Percentiles rank a stretch among this genome's conserved stretches.
Conservation (phyloP, 345 rosid species). For the Hibiscus trionum region DNA sequence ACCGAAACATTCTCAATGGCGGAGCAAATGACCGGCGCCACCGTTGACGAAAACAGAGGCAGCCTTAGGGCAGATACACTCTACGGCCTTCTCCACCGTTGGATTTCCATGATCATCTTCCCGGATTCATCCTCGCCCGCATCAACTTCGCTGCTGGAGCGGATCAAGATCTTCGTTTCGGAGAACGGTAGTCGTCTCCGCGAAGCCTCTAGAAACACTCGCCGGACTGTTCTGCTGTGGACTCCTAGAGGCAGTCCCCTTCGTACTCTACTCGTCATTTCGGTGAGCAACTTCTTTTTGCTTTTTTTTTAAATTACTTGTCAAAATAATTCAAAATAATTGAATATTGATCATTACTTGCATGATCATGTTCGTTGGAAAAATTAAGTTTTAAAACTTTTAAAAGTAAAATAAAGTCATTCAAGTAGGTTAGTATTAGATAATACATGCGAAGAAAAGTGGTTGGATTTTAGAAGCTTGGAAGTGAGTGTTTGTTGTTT, state of each 20-base stretch:
- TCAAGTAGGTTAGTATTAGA: no score
- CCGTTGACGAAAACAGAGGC: no score
- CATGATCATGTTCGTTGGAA: neutral
- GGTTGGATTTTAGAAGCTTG: no score
- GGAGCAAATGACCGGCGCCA: no score
- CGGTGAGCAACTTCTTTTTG: neutral
- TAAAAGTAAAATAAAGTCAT: no score
- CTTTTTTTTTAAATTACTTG: no score
- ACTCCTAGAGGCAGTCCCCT: neutral
- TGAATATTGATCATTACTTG: neutral
- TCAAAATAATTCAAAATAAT: no score
- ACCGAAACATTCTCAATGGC: no score
- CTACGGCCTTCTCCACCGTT: slow-evolving; percentile 21
- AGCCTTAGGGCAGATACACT: no score
- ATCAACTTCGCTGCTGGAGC: slow-evolving; percentile 39
- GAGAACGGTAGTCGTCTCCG: slow-evolving; percentile 24
- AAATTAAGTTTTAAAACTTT: no score
- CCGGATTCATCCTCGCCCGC: slow-evolving; percentile 27
- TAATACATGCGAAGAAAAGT: no score
- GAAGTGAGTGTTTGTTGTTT: no score
- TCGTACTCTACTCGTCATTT: neutral
- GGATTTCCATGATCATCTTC: slow-evolving; percentile 35
- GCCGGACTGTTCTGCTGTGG: neutral
- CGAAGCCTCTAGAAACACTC: neutral
- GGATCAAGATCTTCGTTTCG: slow-evolving; percentile 34